phyloP scores from a whole-genome alignment of 2,329 filamentous ascomycete species.

The Graphilbum fragrans region DNA sequence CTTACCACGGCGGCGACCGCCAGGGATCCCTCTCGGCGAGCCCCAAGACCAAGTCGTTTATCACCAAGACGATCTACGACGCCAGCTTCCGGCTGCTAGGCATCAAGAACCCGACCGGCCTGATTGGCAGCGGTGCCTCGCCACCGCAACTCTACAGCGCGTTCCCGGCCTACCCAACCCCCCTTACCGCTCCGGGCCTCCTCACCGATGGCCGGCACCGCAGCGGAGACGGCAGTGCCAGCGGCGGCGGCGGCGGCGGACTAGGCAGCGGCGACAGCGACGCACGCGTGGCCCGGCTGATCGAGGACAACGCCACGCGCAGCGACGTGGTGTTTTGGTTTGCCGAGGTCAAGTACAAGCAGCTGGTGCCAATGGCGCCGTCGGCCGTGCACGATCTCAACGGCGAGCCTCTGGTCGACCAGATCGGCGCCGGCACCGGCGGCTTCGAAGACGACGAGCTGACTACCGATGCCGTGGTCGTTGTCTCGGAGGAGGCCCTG shows the following conservation, averaged over 20 bases:
- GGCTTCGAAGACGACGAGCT: constrained; percentile 62
- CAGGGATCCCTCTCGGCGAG: constrained; percentile 65
- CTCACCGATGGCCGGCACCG: constrained; percentile 9
- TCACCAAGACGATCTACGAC: constrained; percentile 90
- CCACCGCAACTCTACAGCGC: constrained; percentile 67
- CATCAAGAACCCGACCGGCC: constrained; percentile 53
- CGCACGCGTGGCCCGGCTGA: constrained; percentile 59
- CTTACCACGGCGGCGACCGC: constrained; percentile 52
- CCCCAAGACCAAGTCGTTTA: constrained; percentile 68
- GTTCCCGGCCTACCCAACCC: constrained; percentile 73
- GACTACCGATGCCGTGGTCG: constrained; percentile 74
- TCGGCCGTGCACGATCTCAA: constrained; percentile 62
- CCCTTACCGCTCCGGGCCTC: constrained; percentile 17
- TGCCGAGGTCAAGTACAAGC: constrained; percentile 96
- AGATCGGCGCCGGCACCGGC: constrained; percentile 20
- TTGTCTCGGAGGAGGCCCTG: constrained; percentile 84
- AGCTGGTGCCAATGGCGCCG: constrained; percentile 80
- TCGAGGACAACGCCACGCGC: constrained; percentile 84
- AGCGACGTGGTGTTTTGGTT: constrained; percentile 97
- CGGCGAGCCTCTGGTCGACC: constrained; percentile 39
- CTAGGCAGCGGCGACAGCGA: constrained; percentile 51
- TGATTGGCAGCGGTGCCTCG: constrained; percentile 51
- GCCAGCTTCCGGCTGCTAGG: constrained; percentile 69
- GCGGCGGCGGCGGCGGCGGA: constrained; percentile 24
- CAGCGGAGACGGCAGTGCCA: neutral